Percentiles rank a stretch among this genome's conserved stretches.
phyloP scores from a whole-genome alignment of 2,329 filamentous ascomycete species.

The Trichophyton equinum region DNA sequence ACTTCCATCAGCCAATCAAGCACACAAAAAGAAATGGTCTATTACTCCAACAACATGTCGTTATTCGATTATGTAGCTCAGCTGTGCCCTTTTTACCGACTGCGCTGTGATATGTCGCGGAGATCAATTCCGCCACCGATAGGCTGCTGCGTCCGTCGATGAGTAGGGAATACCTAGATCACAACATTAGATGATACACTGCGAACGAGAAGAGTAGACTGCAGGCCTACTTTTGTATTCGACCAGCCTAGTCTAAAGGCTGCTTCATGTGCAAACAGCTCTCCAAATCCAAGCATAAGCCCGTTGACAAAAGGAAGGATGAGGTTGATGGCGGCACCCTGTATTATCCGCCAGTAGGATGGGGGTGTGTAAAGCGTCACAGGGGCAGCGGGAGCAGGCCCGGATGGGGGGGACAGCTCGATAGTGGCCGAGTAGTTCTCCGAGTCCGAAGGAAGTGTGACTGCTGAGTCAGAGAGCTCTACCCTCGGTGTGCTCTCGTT shows the following conservation, averaged over 20 bases:
- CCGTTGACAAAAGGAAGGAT: conserved; percentile 92
- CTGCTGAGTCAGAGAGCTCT: conserved; percentile 32
- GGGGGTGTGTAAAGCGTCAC: conserved; percentile 82
- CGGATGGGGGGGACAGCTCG: conserved; percentile 23
- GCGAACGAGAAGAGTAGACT: background rate
- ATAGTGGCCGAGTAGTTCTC: conserved; percentile 36
- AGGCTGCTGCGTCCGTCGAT: conserved; percentile 48
- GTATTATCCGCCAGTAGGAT: conserved; percentile 70
- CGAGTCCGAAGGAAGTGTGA: conserved; percentile 37
- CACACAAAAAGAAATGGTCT: background rate
- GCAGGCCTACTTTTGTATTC: conserved; percentile 63
- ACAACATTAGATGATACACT: conserved; percentile 11
- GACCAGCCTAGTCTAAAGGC: conserved; percentile 90
- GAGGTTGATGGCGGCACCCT: conserved; percentile 91
- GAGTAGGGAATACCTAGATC: conserved; percentile 43
- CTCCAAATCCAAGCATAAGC: conserved; percentile 94
- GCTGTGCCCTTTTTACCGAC: conserved; percentile 38
- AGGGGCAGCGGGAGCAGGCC: conserved; percentile 27
- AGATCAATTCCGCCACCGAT: conserved; percentile 77
- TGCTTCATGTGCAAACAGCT: conserved; percentile 90
- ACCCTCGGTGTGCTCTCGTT: conserved; percentile 21
- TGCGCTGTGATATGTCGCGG: conserved; percentile 50
- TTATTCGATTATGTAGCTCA: conserved; percentile 44
- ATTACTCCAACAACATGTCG: conserved; percentile 54
- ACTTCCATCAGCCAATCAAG: background rate